phyloP scores from a whole-genome alignment of 331 rosid genomes.

The Phaseolus coccineus region DNA sequence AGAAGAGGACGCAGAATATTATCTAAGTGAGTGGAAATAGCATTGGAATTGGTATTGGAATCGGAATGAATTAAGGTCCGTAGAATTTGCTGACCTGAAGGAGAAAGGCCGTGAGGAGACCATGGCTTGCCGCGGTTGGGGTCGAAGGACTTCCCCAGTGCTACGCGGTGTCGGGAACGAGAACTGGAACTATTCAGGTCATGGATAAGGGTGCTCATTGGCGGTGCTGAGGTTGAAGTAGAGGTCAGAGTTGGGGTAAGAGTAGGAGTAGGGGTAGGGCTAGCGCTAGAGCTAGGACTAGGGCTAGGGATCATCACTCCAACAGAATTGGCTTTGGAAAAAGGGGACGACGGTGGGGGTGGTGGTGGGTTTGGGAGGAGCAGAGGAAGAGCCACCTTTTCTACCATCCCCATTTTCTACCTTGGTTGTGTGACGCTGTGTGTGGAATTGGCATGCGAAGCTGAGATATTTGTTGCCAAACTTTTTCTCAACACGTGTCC shows the following conservation, averaged over 20 bases:
- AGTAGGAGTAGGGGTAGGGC: not conserved
- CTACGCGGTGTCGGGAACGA: conserved; percentile 49
- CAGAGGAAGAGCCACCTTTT: conserved; percentile 63
- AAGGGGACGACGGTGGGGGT: not conserved
- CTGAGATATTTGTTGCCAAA: not conserved
- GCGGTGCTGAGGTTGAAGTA: not conserved
- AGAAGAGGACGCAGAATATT: conserved; percentile 48
- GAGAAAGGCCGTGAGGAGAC: conserved; percentile 63
- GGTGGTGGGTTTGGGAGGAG: conserved; percentile 65
- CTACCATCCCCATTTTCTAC: conserved; percentile 52
- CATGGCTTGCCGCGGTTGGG: conserved; percentile 79
- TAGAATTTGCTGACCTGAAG: conserved; percentile 63
- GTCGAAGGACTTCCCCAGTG: conserved; percentile 63
- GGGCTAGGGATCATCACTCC: not conserved
- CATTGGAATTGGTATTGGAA: conserved; percentile 14
- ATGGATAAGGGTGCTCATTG: conserved; percentile 54
- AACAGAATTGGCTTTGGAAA: not conserved
- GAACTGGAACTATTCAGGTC: conserved; percentile 45
- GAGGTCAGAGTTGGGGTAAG: not conserved
- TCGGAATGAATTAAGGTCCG: conserved; percentile 47
- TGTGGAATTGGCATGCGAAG: not conserved
- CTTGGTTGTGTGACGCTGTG: not conserved
- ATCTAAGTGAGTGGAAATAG: conserved; percentile 39
- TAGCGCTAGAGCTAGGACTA: not conserved
- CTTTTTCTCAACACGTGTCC: not conserved